Percentiles rank a stretch among this genome's conserved stretches.
phyloP scores from a whole-genome alignment of 2,329 filamentous ascomycete species.

The Phyllosticta ampelicida region DNA sequence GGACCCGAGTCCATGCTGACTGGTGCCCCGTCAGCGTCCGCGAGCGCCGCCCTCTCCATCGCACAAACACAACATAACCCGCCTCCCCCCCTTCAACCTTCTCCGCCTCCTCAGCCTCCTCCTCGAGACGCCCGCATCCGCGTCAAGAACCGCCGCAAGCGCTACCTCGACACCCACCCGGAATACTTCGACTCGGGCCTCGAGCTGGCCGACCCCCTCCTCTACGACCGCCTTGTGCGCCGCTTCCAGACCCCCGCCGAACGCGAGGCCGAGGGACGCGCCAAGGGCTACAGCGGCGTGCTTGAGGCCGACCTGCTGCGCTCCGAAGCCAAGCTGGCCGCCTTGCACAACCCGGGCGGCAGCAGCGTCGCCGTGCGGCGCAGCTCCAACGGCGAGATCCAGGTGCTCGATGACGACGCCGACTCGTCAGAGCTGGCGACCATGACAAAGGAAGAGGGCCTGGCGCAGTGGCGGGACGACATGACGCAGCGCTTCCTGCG shows the following conservation, averaged over 20 bases:
- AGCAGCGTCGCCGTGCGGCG: conserved; percentile 41
- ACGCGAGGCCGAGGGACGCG: conserved; percentile 59
- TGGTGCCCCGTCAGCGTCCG: conserved; percentile 22
- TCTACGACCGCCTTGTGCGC: conserved; percentile 72
- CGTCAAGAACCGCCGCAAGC: conserved; percentile 65
- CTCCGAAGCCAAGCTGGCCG: conserved; percentile 63
- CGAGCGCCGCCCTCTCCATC: conserved; percentile 18
- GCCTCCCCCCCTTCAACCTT: too few relatives aligned
- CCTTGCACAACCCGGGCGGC: conserved; percentile 44
- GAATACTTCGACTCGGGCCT: conserved; percentile 57
- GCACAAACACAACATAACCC: conserved; percentile 11
- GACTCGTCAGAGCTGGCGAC: conserved; percentile 50
- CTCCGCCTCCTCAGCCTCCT: too few relatives aligned
- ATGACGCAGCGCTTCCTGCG: conserved; percentile 64
- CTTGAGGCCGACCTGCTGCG: conserved; percentile 68
- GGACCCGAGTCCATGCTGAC: conserved; percentile 6
- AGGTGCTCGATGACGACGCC: conserved; percentile 47
- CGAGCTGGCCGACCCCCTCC: conserved; percentile 62
- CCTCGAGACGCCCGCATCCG: conserved; percentile 36
- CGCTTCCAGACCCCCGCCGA: conserved; percentile 65
- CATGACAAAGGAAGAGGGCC: conserved; percentile 53
- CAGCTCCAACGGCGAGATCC: conserved; percentile 44
- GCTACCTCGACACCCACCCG: conserved; percentile 62
- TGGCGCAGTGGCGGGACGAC: conserved; percentile 58
- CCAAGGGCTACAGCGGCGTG: conserved; percentile 67